A percentile compares a stretch with the other conserved stretches of the same genome.
These are phyloP conservation scores for Hypholoma sublateritium DNA, from an alignment of 768 basidiomycete species.

Conservation along the genomic window DNA sequence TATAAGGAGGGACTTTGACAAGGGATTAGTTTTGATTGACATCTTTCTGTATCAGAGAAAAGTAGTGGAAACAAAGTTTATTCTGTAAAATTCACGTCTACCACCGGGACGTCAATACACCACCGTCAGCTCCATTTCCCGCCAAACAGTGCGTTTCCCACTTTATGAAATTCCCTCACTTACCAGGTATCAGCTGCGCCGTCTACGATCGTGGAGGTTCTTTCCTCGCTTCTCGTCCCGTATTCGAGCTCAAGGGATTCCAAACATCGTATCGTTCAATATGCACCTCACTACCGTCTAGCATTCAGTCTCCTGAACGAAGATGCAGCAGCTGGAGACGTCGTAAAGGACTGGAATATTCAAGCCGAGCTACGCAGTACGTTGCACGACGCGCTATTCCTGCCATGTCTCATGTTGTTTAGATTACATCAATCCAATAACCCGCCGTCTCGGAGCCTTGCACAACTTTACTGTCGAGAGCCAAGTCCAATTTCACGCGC, in stretches of 20 bases:
- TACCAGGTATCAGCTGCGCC: neutral
- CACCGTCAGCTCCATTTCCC: conserved; percentile 31
- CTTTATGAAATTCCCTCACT: neutral
- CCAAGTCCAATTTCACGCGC: conserved; percentile 91
- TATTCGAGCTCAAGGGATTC: conserved; percentile 42
- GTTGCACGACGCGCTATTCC: conserved; percentile 22
- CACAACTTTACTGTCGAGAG: conserved; percentile 96
- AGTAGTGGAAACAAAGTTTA: conserved; percentile 8
- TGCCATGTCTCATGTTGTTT: conserved; percentile 1
- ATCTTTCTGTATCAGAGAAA: neutral
- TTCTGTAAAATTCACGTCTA: conserved; percentile 4
- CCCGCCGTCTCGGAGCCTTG: conserved; percentile 57
- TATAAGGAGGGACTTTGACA: too few relatives aligned
- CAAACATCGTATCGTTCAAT: conserved; percentile 61
- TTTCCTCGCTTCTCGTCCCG: conserved; percentile 38
- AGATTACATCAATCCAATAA: conserved; percentile 74
- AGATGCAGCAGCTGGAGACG: conserved; percentile 67
- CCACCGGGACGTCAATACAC: conserved; percentile 14
- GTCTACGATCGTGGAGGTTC: conserved; percentile 4
- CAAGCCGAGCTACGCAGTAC: conserved; percentile 59
- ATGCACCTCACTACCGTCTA: conserved; percentile 78
- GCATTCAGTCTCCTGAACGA: conserved; percentile 95
- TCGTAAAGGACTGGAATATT: conserved; percentile 73
- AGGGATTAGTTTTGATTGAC: neutral
- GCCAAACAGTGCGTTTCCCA: conserved; percentile 17